Base-by-base conservation (phyloP, 1,284 basidiomycete genomes). In the Trichosporon sp. region DNA sequence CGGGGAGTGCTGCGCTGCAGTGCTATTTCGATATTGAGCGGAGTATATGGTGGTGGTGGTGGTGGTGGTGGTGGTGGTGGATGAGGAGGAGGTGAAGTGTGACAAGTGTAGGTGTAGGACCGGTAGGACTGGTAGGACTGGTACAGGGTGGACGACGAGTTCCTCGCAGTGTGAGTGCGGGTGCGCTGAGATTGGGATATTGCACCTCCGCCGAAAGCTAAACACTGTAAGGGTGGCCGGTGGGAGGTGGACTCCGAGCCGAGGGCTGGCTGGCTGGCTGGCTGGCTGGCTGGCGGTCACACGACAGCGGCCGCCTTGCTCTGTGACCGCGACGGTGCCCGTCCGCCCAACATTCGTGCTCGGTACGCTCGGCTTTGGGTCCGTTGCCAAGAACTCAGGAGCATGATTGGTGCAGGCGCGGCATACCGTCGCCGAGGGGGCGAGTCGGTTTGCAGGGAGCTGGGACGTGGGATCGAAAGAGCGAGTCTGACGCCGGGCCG, bases 201-300 rank as follows among this genome's bases (percentile, higher is more conserved):
- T 21, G 51, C 51, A 26, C 19, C 51, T 54, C 51, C 51, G 51
- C 51, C 51, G 51, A 54, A 54, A 54, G 51, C 51, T 54, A 54
- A 54, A 54, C 51, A 54, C 51, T 10, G 3, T n/a, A n/a, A 16
- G 43, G 16, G 43, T 46, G 43, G 43, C 14, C 4, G 16, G 43
- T n/a, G 43, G 43, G 43, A n/a, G 16, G 43, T n/a, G 43, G 43
- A 46, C 43, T 46, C 43, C 43, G 43, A 46, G 43, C 43, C 43
- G 43, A 46, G 43, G 43, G 43, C 43, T 40, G 38, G 12, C 10
- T 40, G 38, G 38, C 38, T 10, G 38, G 38, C 4, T 5, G 38
- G 38, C 3, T 3, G 35, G 35, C 35, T 37, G 35, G 35, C 12
- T 40, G 38, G 38, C 38, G 38, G 43, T 46, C 43, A 46, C 43